These are phyloP conservation scores for Talaromyces amestolkiae DNA, from an alignment of 2,329 filamentous ascomycete genomes.

Conservation along the genomic window DNA sequence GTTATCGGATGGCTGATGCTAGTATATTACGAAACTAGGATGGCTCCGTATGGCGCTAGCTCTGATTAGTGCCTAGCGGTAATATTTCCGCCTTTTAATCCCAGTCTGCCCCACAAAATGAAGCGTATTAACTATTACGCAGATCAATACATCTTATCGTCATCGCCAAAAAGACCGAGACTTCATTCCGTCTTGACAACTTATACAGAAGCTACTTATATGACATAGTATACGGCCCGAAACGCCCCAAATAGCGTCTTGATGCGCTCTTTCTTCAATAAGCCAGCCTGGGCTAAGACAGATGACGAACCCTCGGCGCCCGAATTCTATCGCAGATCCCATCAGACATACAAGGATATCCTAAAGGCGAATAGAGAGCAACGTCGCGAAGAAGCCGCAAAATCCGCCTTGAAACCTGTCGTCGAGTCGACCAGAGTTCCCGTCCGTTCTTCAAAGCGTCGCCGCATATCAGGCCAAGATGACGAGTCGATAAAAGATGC, in stretches of 20 bases:
- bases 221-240: neutral
- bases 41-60: neutral
- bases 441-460: constrained; percentile 24
- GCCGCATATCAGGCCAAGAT: constrained; percentile 25
- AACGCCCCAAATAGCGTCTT: neutral
- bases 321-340: constrained; percentile 51
- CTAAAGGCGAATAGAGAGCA: constrained; percentile 42
- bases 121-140: neutral
- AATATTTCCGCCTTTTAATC: neutral
- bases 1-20: neutral
- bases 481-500: constrained; percentile 14
- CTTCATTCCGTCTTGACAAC: neutral
- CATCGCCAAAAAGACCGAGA: neutral
- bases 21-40: neutral
- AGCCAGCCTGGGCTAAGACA: constrained; percentile 50
- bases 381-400: constrained; percentile 27
- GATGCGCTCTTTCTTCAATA: constrained; percentile 55
- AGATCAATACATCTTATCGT: neutral
- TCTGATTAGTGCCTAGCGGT: neutral
- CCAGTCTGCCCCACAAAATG: neutral
- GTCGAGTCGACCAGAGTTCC: neutral
- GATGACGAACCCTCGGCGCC: constrained; percentile 34
- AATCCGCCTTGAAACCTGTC: constrained; percentile 11
- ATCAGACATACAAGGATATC: constrained; percentile 48
- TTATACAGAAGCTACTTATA: neutral